Conservation (phyloP, 1,139 yeast genomes). For the Ogataea hybrid region DNA sequence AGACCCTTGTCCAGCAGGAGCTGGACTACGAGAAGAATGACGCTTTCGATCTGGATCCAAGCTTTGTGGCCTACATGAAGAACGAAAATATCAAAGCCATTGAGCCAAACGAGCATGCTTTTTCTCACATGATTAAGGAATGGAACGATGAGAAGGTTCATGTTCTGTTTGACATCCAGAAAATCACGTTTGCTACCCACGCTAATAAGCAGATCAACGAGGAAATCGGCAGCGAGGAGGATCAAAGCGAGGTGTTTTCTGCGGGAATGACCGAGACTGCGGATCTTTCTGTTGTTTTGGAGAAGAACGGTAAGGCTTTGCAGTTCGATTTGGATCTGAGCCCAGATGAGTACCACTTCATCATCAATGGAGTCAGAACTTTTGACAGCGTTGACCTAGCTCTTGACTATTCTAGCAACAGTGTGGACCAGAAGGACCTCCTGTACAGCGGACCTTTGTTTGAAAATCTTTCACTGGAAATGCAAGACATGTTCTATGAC, state of each 20-base stretch:
- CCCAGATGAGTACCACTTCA: slow-evolving; percentile 45
- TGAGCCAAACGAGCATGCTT: slow-evolving; percentile 56
- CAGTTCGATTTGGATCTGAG: slow-evolving; percentile 69
- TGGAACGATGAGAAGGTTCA: slow-evolving; percentile 60
- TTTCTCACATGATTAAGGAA: slow-evolving; percentile 67
- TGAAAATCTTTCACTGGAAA: slow-evolving; percentile 77
- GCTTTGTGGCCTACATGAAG: slow-evolving; percentile 41
- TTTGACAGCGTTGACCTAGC: slow-evolving; percentile 59
- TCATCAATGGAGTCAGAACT: slow-evolving; percentile 71
- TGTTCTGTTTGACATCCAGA: slow-evolving; percentile 81
- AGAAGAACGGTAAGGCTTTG: slow-evolving; percentile 66
- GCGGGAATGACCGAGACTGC: slow-evolving; percentile 46
- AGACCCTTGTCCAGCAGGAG: slow-evolving; percentile 29
- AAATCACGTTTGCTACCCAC: slow-evolving; percentile 61
- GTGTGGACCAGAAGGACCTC: slow-evolving; percentile 64
- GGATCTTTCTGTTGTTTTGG: slow-evolving; percentile 74
- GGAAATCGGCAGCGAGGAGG: slow-evolving; percentile 38
- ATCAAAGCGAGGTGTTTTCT: slow-evolving; percentile 36
- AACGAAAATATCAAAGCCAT: slow-evolving; percentile 55
- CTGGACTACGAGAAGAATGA: slow-evolving; percentile 33
- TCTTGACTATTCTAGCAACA: slow-evolving; percentile 57
- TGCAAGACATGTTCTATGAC: slow-evolving; percentile 75
- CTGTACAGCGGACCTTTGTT: slow-evolving; percentile 90
- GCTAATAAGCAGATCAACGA: slow-evolving; percentile 47
- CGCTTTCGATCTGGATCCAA: slow-evolving; percentile 31